Percentiles rank a stretch among this genome's conserved stretches.
Evolutionary conservation across 345 rosid genomes (phyloP).

Genomic region (Turritis glabra): DNA sequence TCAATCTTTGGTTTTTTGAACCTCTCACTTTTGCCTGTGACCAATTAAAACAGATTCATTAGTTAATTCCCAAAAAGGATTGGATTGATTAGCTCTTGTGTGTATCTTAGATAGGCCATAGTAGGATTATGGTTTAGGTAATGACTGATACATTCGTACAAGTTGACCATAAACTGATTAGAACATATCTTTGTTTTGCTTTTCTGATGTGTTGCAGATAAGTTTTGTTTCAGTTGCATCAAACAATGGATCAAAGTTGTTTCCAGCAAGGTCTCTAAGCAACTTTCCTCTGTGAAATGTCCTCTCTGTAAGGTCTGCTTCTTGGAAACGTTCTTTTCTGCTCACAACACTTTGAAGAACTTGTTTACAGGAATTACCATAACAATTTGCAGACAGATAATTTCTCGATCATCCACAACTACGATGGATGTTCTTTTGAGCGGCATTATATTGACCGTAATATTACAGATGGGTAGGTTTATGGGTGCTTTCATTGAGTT

Average conservation of each 20-base stretch:
- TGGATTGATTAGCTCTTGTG: constrained; percentile 2
- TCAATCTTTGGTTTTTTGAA: background rate
- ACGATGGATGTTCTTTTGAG: constrained; percentile 62
- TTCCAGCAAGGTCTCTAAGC: constrained; percentile 50
- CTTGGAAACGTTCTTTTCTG: background rate
- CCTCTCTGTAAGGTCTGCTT: constrained; percentile 88
- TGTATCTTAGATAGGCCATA: background rate
- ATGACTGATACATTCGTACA: background rate
- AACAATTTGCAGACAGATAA: constrained; percentile 58
- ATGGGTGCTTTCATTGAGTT: background rate
- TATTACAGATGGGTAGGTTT: constrained; percentile 51
- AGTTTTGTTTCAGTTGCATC: constrained; percentile 82
- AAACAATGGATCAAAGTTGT: constrained; percentile 78
- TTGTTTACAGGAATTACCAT: background rate
- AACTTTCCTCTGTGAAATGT: constrained; percentile 60
- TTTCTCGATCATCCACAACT: constrained; percentile 62
- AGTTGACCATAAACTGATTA: background rate
- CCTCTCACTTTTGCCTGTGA: background rate
- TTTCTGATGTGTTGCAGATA: constrained; percentile 54
- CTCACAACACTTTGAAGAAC: background rate
- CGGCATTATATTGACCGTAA: constrained; percentile 55
- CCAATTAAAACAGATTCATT: constrained; percentile 1
- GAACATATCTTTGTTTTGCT: background rate
- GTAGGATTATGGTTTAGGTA: background rate
- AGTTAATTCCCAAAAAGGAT: background rate